Evolutionary conservation across 441 rosid genomes (phyloP), one percentile per base, ranked within the genome.

Genomic region (Gossypium schwendimanii): DNA sequence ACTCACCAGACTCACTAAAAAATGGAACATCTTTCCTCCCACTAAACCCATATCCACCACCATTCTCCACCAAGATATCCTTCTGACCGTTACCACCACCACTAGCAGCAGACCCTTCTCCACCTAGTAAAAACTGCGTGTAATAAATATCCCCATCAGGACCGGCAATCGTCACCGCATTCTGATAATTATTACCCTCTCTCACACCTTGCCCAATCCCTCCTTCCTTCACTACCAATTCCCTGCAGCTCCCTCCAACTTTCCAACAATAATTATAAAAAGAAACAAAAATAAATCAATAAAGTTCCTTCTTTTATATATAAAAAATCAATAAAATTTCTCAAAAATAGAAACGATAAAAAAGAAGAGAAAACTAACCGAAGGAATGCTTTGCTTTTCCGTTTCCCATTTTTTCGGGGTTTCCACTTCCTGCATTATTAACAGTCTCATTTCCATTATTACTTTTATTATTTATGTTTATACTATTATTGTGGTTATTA

Each of bases 21-120:
- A 78, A 81, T 8, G 81, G 74, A 71, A 66, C 80, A 55, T 90
- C 96, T 85, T 87, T 90, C 78, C 92, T 86, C 57, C 97, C 97
- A 23, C 89, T 90, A 76, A 86, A 87, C 62, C 93, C 91, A 64
- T 91, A 68, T 28, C 71, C 88, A 15, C 91, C 88, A 63, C 92
- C 80, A 76, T 84, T 83, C 55, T 83, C 89, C 65, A 69, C 79
- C 75, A 57, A 78, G 62, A 79, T 73, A 71, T 87, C 94, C 80
- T 88, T 91, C 71, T 82, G 87, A 78, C 79, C 75, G 54, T 72
- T 50, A 50, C 71, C 71, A 66, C 65, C 63, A 60, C 82, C 76
- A 4, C 76, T 78, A 69, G 58, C 76, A 78, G 78, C 75, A 75
- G 89, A 79, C 60, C 81, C 90, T 44, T 85, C 88, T 7, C 79